Base-by-base conservation (phyloP, 2,329 filamentous ascomycete genomes). In the Cryoendolithus antarcticus region DNA sequence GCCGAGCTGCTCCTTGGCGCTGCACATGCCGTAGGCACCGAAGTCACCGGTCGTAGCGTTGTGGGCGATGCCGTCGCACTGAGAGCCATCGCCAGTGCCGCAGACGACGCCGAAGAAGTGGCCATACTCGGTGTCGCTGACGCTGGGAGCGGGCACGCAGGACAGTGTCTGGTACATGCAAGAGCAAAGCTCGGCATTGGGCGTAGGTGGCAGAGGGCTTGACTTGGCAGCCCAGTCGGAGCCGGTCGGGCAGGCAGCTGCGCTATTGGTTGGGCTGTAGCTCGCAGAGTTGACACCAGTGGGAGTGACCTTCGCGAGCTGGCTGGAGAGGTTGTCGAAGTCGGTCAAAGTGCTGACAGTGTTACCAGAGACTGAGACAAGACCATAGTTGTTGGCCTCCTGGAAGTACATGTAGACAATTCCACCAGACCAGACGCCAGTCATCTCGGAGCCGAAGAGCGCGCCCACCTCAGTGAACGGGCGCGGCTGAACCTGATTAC, bases 331-430 rank as follows among this genome's bases (percentile, higher is more conserved):
- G 44, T 75, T 72, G 41, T 72, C 71, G 65, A 83, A 98, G 65
- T 94, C 84, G 30, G 75, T 62, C 52, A 85, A 71, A 47, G 79
- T 82, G 47, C 64, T 72, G 47, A 81, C 82, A 32, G 65, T 65
- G 55, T 67, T 65, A 53, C 72, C 72, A 35, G 66, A 58, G 44
- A 85, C 60, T 43, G 71, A 62, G 44, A 88, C 80, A 34, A 94
- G 74, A 63, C 82, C 91, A 56, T 85, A 98, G 60, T 95, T 69
- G 69, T 96, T 96, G 44, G 61, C 68, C 62, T 94, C 88, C 69
- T 94, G 74, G 69, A 86, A 89, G 71, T 91, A 98, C 86, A 94
- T 93, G 75, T 96, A 98, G 60, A 96, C 86, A 50, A 98, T 94
- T 65, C 89, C 91, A 53, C 91, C 91, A 41, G 84, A 93, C 77